Percentiles rank a stretch among this genome's conserved stretches.
phyloP scores from a whole-genome alignment of 2,329 filamentous ascomycete species.

The Fusarium anthophilum region DNA sequence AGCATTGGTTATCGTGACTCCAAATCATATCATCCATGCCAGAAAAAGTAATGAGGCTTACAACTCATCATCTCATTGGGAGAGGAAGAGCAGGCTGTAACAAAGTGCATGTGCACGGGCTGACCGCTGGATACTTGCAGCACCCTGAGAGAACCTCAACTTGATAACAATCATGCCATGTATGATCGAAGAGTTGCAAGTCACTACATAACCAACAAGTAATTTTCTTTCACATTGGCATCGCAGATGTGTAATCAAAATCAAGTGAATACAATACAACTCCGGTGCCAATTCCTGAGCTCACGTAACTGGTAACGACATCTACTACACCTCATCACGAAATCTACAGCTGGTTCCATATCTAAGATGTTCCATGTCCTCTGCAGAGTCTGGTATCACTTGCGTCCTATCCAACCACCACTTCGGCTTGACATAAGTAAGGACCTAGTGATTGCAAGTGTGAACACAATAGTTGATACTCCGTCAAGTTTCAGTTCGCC shows the following conservation, averaged over 20 bases:
- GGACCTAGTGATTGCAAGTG: background rate
- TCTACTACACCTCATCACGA: background rate
- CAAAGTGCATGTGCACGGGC: background rate
- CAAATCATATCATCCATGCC: background rate
- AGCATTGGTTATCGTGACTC: background rate
- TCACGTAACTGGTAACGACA: background rate
- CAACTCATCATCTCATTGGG: background rate
- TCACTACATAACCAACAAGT: background rate
- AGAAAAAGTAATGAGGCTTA: background rate
- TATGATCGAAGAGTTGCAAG: background rate
- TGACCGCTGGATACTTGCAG: background rate
- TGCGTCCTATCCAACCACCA: too few species aligned
- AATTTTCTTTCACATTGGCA: background rate
- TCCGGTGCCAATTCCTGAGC: background rate
- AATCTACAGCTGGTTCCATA: fast-evolving
- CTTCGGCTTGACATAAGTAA: background rate
- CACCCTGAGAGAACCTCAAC: background rate
- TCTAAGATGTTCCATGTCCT: fast-evolving
- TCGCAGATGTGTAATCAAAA: background rate
- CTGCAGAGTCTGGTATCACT: background rate
- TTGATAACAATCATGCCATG: background rate
- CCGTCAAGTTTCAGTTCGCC: background rate
- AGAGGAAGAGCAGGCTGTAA: background rate
- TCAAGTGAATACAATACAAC: background rate
- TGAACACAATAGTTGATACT: background rate